phyloP scores from a whole-genome alignment of 768 basidiomycete species.

The Neoboletus subvelutipes region DNA sequence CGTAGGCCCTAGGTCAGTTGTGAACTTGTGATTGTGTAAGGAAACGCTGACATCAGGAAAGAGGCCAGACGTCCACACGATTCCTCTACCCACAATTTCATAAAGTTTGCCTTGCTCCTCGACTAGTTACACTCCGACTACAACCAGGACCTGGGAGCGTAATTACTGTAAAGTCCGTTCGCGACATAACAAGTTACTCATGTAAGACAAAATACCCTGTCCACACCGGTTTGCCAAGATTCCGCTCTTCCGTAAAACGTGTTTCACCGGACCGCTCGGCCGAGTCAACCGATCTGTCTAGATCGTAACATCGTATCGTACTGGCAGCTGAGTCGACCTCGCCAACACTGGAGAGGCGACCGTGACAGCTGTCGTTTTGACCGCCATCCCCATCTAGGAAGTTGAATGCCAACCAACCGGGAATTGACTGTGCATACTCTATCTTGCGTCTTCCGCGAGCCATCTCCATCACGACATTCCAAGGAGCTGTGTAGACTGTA shows the following conservation, averaged over 20 bases:
- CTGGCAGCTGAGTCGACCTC: not conserved
- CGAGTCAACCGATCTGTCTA: not conserved
- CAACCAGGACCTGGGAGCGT: not conserved
- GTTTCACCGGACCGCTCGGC: not conserved
- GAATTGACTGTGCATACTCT: no score
- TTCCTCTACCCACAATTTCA: not conserved
- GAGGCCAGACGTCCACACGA: not conserved
- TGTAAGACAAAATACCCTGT: not conserved
- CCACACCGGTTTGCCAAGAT: not conserved
- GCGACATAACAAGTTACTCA: not conserved
- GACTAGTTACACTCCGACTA: not conserved
- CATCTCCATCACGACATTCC: not conserved
- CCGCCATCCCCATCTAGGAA: not conserved
- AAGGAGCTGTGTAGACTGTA: not conserved
- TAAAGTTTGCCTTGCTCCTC: not conserved
- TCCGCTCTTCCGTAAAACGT: not conserved
- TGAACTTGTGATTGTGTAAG: not conserved
- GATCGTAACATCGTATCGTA: not conserved
- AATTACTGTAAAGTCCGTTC: not conserved
- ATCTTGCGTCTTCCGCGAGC: not conserved
- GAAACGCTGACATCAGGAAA: not conserved
- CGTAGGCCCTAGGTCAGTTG: not conserved
- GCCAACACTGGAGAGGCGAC: not conserved
- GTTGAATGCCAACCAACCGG: not conserved
- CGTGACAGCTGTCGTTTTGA: slow-evolving; percentile 1